These are phyloP conservation scores for Ascochyta rabiei DNA, from an alignment of 2,329 filamentous ascomycete genomes.

Conservation along the genomic window DNA sequence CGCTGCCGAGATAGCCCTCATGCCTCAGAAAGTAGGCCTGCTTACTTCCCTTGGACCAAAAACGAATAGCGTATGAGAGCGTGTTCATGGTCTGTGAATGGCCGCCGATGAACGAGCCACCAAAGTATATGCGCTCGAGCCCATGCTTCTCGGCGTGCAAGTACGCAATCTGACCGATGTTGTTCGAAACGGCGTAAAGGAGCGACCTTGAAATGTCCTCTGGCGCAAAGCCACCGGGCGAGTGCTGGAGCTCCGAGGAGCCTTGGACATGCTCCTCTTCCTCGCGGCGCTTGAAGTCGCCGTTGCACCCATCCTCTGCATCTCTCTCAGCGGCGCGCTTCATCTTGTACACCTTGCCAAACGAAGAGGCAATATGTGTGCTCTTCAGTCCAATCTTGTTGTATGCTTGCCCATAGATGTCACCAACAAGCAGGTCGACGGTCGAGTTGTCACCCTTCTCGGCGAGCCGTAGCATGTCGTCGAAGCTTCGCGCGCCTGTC, in stretches of 20 bases:
- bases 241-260: conserved; percentile 39
- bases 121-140: conserved; percentile 93
- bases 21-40: conserved; percentile 96
- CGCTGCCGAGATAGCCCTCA: conserved; percentile 92
- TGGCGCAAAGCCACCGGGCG: conserved; percentile 66
- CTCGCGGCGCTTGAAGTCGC: conserved; percentile 51
- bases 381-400: conserved; percentile 95
- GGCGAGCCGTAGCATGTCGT: conserved; percentile 94
- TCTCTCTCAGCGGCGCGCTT: conserved; percentile 81
- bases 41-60: conserved; percentile 93
- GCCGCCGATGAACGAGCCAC: conserved; percentile 93
- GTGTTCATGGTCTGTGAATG: conserved; percentile 99
- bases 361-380: conserved; percentile 92
- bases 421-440: conserved; percentile 95
- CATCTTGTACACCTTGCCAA: conserved; percentile 95
- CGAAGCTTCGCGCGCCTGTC: conserved; percentile 93
- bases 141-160: conserved; percentile 96
- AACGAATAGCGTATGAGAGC: conserved; percentile 93
- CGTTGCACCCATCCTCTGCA: conserved; percentile 71
- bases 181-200: conserved; percentile 92
- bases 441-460: conserved; percentile 89
- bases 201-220: conserved; percentile 90
- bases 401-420: conserved; percentile 97
- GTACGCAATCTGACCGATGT: conserved; percentile 97
- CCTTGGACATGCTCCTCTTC: conserved; percentile 45